phyloP scores from a whole-genome alignment of 306 rosid genomes.

The Castanea crenata region DNA sequence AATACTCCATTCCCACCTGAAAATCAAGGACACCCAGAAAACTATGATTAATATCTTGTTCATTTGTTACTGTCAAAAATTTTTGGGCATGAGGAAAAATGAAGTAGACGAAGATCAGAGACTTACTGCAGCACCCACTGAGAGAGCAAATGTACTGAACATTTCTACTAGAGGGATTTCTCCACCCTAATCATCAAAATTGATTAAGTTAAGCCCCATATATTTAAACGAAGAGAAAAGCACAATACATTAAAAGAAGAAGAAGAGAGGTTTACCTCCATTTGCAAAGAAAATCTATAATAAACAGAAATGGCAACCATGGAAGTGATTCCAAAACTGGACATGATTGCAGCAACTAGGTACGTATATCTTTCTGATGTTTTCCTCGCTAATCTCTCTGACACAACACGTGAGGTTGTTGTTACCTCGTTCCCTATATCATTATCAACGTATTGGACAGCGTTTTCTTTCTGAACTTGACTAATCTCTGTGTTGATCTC shows the following conservation, averaged over 20 bases:
- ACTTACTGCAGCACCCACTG: constrained; percentile 89
- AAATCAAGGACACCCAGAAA: not conserved
- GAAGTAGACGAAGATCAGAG: not conserved
- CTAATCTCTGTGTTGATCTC: constrained; percentile 17
- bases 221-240: not conserved
- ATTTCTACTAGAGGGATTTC: constrained; percentile 75
- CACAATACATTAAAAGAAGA: not conserved
- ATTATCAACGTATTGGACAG: not conserved
- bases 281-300: constrained; percentile 88
- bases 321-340: constrained; percentile 79
- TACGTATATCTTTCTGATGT: constrained; percentile 72
- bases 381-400: constrained; percentile 63
- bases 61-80: not conserved
- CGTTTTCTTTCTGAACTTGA: not conserved
- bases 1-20: constrained; percentile 68
- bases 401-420: constrained; percentile 34
- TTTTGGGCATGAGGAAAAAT: not conserved
- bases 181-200: constrained; percentile 57
- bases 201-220: not conserved
- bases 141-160: constrained; percentile 89
- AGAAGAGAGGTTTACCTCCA: constrained; percentile 50
- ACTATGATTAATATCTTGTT: not conserved
- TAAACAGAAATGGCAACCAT: constrained; percentile 80
- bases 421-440: constrained; percentile 26
- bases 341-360: constrained; percentile 81